Percentiles rank a stretch among this genome's conserved stretches.
Conservation (phyloP, 73 alveolate genomes). For the Durusdinium trenchii region DNA sequence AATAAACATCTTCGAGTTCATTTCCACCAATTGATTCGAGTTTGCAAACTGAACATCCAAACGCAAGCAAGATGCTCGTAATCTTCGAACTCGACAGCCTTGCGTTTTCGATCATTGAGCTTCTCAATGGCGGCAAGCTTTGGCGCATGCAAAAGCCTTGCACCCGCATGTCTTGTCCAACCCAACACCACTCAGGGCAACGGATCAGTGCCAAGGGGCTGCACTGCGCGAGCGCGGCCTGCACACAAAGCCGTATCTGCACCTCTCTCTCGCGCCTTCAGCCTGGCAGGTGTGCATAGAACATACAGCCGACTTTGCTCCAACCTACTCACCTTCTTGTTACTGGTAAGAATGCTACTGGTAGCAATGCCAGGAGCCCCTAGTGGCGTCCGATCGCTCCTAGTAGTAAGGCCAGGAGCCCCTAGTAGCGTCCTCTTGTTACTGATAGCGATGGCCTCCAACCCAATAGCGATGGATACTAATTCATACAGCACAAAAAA, state of each 20-base stretch:
- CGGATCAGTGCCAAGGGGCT: background rate
- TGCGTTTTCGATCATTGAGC: conserved; percentile 71
- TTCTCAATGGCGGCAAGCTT: conserved; percentile 54
- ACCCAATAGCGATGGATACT: too few species aligned
- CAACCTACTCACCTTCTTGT: too few species aligned
- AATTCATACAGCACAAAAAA: too few species aligned
- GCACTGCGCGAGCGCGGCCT: conserved; percentile 53
- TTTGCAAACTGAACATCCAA: background rate
- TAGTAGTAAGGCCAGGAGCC: too few species aligned
- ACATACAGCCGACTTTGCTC: too few species aligned
- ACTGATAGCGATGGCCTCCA: too few species aligned
- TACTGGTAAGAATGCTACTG: too few species aligned
- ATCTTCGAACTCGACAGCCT: conserved; percentile 79
- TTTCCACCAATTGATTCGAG: too few species aligned
- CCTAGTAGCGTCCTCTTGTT: too few species aligned
- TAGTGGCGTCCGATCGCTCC: too few species aligned
- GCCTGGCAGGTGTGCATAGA: too few species aligned
- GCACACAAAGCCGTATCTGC: conserved; percentile 57
- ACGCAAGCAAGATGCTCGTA: conserved; percentile 17
- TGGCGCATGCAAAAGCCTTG: conserved; percentile 68
- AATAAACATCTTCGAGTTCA: background rate
- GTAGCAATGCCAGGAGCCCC: too few species aligned
- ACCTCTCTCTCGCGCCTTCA: conserved; percentile 47
- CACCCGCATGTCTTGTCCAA: background rate
- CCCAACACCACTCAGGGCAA: background rate